Evolutionary conservation across 83 land plant species (phyloP), one percentile per base, ranked within the genome.

Genomic region (Diphasiastrum complanatum): DNA sequence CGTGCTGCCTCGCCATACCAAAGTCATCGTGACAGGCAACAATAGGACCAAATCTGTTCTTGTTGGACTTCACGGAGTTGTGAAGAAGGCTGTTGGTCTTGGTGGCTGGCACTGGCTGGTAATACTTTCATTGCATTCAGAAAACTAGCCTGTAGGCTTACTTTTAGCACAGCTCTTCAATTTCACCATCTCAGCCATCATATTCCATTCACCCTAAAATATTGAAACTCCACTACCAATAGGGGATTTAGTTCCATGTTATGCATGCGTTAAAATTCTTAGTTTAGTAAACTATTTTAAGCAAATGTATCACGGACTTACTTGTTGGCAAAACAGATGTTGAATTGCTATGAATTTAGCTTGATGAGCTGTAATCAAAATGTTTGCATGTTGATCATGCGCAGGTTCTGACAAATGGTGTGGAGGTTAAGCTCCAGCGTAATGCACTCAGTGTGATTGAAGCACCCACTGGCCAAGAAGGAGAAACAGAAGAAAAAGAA

Each of bases 361-460:
- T n/a, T n/a, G n/a, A n/a, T n/a, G n/a, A n/a, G n/a, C n/a, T n/a
- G n/a, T n/a, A n/a, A n/a, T n/a, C n/a, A n/a, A n/a, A n/a, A n/a
- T n/a, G n/a, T n/a, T n/a, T n/a, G n/a, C n/a, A 6, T 16, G 25
- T 35, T 43, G 12, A 2, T 16, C 5, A 28, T 57, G 5, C 36
- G 33, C 31, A 75, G 81, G 81, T 79, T 29, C 67, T 79, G 8
- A 79, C 67, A 47, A 79, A 79, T 66, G 81, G 81, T 22, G 61
- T 54, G n/a, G 81, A 79, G 59, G 81, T 79, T 26, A 79, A 79
- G 75, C 70, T 79, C 47, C 80, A 79, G 48, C 57, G 81, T 8
- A 79, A 79, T 75, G 81, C 81, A 19, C 19, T 79, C 33, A 79
- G 80, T 48, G 81, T 79, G 47, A n/a, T 75, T 31, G 81, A 79